Percentiles rank a stretch among this genome's conserved stretches.
phyloP scores from a whole-genome alignment of 2,329 filamentous ascomycete genomes.

The Stylonectria norvegica region DNA sequence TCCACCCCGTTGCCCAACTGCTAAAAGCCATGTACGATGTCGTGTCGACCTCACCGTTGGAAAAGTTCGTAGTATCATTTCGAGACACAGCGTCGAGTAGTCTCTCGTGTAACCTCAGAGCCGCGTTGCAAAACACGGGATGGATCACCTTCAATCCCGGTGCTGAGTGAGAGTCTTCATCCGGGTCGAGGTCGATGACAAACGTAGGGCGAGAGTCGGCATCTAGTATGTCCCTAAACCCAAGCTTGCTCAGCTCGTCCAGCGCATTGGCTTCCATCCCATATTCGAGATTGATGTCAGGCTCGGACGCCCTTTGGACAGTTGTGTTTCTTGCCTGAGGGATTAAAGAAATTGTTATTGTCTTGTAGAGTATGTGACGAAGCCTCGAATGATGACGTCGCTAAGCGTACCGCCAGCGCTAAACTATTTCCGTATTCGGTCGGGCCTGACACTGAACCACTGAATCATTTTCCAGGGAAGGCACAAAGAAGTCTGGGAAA shows the following conservation, averaged over 20 bases:
- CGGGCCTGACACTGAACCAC: too few species aligned
- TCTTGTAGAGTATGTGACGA: too few species aligned
- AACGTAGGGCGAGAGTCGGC: slow-evolving; percentile 38
- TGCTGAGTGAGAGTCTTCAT: slow-evolving; percentile 18
- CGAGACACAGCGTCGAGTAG: slow-evolving; percentile 30
- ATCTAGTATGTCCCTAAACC: slow-evolving; percentile 45
- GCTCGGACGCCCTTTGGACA: too few species aligned
- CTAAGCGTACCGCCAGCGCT: too few species aligned
- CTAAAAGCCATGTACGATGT: slow-evolving; percentile 35
- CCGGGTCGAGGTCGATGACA: slow-evolving; percentile 37
- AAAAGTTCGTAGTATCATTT: slow-evolving; percentile 1
- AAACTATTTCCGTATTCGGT: too few species aligned
- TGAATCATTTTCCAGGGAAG: too few species aligned
- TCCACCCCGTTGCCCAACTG: slow-evolving; percentile 40
- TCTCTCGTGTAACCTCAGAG: slow-evolving; percentile 32
- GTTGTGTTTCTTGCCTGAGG: too few species aligned
- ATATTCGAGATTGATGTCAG: too few species aligned
- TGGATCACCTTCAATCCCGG: slow-evolving; percentile 22
- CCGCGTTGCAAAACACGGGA: slow-evolving; percentile 36
- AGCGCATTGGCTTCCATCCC: slow-evolving; percentile 12
- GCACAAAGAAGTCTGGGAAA: too few species aligned
- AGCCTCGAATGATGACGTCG: too few species aligned
- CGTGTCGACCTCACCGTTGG: neutral
- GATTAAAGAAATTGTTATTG: too few species aligned
- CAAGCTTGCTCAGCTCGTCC: slow-evolving; percentile 27